Evolutionary conservation across 2,329 filamentous ascomycete species (phyloP), one percentile per base, ranked within the genome.

Genomic region (Dichotomopilus funicola): DNA sequence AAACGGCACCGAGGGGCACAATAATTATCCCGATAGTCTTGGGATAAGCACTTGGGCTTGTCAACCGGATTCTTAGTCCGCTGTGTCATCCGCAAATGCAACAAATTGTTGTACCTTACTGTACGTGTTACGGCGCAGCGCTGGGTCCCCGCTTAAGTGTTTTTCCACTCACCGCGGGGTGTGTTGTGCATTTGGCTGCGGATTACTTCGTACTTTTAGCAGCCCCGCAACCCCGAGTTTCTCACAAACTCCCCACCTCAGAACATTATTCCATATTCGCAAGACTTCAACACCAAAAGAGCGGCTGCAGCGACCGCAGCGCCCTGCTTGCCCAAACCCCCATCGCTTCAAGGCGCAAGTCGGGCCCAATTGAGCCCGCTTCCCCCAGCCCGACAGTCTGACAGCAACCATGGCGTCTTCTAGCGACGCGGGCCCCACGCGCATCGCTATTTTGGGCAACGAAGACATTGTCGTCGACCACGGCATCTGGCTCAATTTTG

Each of bases 381-480:
- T 47, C 37, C 49, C 19, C 2, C 19, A 27, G 19, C 19, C 19
- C 19, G 19, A 55, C 52, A 47, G 49, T 56, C 53, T 56, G 59
- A 59, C 37, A 27, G 19, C 19, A 48, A 53, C 43, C 56, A 64
- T 64, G 62, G 60, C 61, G 19, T 54, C 41, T 51, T 40, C 57
- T 55, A 55, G 55, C 53, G 57, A 59, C 60, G 65, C 61, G 27
- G 68, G 70, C 61, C 81, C 81, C 34, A 80, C 80, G 50, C 72
- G 75, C 68, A 90, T 97, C 67, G 79, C 82, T 38, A 95, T 99
- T 63, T 77, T 99, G 57, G 91, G 91, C 63, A 88, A 89, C 67
- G 89, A 96, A 64, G 87, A 87, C 67, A 97, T 99, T 64, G 79
- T 96, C 61, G 86, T 96, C 66, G 90, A 96, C 69, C 90, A 95